Evolutionary conservation across 306 rosid genomes (phyloP), one percentile per base, ranked within the genome.

Genomic region (Ceratonia siliqua): DNA sequence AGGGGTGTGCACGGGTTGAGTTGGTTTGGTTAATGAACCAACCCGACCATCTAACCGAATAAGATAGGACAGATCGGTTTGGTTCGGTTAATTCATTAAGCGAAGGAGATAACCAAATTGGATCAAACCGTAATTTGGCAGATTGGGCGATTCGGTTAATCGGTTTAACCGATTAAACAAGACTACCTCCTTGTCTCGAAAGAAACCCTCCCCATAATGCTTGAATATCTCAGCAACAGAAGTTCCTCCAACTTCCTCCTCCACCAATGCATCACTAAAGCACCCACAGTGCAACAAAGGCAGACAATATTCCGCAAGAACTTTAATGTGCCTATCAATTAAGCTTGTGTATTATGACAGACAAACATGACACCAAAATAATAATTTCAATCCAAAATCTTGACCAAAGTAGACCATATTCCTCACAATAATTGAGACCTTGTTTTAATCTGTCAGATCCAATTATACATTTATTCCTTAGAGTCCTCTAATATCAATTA

Each of bases 131-230:
- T n/a, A n/a, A n/a, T n/a, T n/a, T n/a, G n/a, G n/a, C n/a, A n/a
- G n/a, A n/a, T n/a, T n/a, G n/a, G n/a, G n/a, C n/a, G n/a, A n/a
- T n/a, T n/a, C n/a, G n/a, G n/a, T n/a, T n/a, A n/a, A n/a, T n/a
- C n/a, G n/a, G n/a, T n/a, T n/a, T n/a, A n/a, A n/a, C n/a, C n/a
- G n/a, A n/a, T n/a, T n/a, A n/a, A n/a, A n/a, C n/a, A n/a, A n/a
- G n/a, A n/a, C n/a, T n/a, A 94, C 99, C 98, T 94, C 99, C 76
- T 83, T 90, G 38, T 90, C 85, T 65, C 99, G 92, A 75, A 94
- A 94, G 84, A 84, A 90, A 36, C 73, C 70, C 81, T 94, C 99
- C 67, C 99, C 99, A 57, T 89, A 54, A 69, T 53, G 87, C 75
- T 87, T 90, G 87, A 94, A 94, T 77, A 94, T 89, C 63, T 94